Base-by-base conservation (phyloP, 2,329 filamentous ascomycete genomes). In the Pyricularia sp. region DNA sequence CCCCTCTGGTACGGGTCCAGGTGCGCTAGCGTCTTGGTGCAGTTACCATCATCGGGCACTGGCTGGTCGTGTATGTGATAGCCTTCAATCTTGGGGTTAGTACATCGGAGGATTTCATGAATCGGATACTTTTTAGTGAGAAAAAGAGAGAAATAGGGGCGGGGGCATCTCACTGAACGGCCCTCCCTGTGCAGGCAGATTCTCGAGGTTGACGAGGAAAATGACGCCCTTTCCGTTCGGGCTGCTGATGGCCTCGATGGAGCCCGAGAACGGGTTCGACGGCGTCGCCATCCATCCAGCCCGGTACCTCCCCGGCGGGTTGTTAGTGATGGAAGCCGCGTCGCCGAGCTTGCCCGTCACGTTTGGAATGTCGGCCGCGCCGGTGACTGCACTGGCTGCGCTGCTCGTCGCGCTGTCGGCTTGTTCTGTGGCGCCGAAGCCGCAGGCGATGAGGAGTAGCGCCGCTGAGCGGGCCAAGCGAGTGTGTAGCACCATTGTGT, bases 41-140 rank as follows among this genome's bases (percentile, higher is more conserved):
- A 94, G 83, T 92, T 92, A 72, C 91, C 91, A 71, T 88, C 80
- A 26, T 76, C 77, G 5, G 88, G 85, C 12, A 93, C 88, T 10
- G 88, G 86, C 23, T 81, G 74, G 67, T 84, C 85, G 78, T 94
- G 92, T 72, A 94, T 81, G 77, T 94, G 91, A 80, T 93, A 94
- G 70, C 81, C 90, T 91, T 69, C 14, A 4, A 12, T 58, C 0
- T 30, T 17, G 25, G 9, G 3, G 25, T 30, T 28, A 65, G 26
- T 42, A 17, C 33, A 14, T 17, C 2, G 33, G 12, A 17, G 33
- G 33, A 1, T 42, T 14, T 42, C 33, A 33, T 33, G 31, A 33
- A 11, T 33, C 31, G 31, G 2, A 33, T 33, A 33, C 31, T 33
- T 33, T 33, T 0, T 33, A 36, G 4, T 63, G 10, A 25, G 12